Evolutionary conservation across 2,329 filamentous ascomycete genomes (phyloP), one percentile per base, ranked within the genome.

Genomic region (Diaporthe aspalathi): DNA sequence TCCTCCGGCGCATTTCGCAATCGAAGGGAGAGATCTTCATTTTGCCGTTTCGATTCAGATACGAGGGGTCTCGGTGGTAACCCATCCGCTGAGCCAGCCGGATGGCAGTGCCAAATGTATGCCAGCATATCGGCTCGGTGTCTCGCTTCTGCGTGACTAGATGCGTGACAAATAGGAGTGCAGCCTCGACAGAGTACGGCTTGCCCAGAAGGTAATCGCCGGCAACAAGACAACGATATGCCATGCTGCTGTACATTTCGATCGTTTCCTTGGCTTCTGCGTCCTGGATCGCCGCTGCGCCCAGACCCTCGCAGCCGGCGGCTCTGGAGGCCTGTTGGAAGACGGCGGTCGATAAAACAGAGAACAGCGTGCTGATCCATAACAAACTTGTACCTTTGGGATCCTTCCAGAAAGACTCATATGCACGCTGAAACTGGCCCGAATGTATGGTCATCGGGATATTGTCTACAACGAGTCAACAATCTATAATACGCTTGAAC

Each of bases 311-410:
- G 50, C 54, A 75, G 54, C 73, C 69, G 72, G 70, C 78, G 73
- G 32, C 77, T 78, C 71, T 81, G 79, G 63, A 75, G 71, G 49
- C 78, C 76, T 29, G 78, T 76, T 85, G 79, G 20, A 81, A 78
- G 40, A 80, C 77, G 1, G 84, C 84, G 5, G 81, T 80, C 72
- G 80, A 80, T 49, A 88, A 74, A 57, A 87, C 81, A 7, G 85
- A 86, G 71, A 85, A 85, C 60, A 88, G 78, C 49, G 86, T 83
- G 74, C 85, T 87, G 54, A 86, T 78, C 86, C 86, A 88, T 32
- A 87, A 78, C 16, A 86, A 77, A 72, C 81, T 83, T 3, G 82
- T 78, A 0, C 78, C 77, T 5, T 77, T 74, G 0, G 84, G 82
- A 4, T 80, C 75, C 32, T 75, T 74, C 85, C 86, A 87, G 73